Percentiles rank a stretch among this genome's conserved stretches.
Evolutionary conservation across 2,329 filamentous ascomycete genomes (phyloP).

Genomic region (Aspergillus fijiensis): DNA sequence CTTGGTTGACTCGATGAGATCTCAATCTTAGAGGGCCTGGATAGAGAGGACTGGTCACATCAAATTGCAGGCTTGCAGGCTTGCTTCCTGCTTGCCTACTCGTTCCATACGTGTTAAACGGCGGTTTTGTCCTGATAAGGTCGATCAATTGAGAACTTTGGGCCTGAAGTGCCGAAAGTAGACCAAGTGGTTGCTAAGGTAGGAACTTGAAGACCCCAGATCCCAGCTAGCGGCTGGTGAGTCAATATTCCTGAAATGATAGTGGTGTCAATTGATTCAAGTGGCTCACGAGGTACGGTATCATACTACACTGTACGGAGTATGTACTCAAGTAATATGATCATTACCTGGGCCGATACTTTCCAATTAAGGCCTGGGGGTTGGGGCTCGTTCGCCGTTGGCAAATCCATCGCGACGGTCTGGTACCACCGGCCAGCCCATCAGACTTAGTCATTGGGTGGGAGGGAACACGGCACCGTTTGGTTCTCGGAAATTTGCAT

Average conservation of each 20-base stretch:
- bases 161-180: constrained; percentile 19
- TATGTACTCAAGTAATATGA: background rate
- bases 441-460: constrained; percentile 15
- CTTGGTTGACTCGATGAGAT: background rate
- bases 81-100: background rate
- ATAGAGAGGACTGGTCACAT: background rate
- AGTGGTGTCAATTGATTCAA: too few relatives aligned
- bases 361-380: constrained; percentile 16
- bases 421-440: constrained; percentile 7
- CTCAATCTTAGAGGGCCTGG: background rate
- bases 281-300: too few relatives aligned
- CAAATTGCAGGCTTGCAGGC: background rate
- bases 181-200: constrained; percentile 18
- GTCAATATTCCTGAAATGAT: too few relatives aligned
- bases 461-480: constrained; percentile 20
- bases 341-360: constrained; percentile 22
- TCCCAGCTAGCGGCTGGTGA: constrained; percentile 18
- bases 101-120: background rate
- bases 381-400: constrained; percentile 26
- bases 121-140: constrained; percentile 10
- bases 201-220: constrained; percentile 19
- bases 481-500: constrained; percentile 18
- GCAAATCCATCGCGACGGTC: constrained; percentile 23
- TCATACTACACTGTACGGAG: too few relatives aligned
- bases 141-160: constrained; percentile 7